Evolutionary conservation across 768 basidiomycete genomes (phyloP), one percentile per base, ranked within the genome.

Genomic region (Suillus paluster): DNA sequence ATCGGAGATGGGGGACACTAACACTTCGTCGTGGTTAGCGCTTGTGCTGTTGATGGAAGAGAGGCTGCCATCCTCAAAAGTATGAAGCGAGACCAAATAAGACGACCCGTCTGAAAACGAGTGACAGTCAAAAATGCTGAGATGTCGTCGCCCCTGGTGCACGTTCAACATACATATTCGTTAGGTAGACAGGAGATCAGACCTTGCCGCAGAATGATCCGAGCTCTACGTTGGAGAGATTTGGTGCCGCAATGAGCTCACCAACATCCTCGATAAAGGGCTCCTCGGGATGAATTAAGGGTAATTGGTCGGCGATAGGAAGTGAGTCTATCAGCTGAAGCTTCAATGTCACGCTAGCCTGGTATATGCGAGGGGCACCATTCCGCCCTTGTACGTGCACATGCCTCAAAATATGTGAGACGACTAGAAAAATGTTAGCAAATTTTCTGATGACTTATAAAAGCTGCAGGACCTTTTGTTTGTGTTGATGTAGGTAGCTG

Each of bases 401-500:
- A 7, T 4, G 10, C 11, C 38, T 39, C 54, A 55, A 19, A 39
- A 25, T 25, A 10, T 41, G 54, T 27, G 54, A 25, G 17, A 55
- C 39, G 3, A 55, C 54, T 55, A 39, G 11, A 39, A 27, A 39
- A 19, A 4, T 27, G 11, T 25, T 6, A 50, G 54, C 19, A 1
- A 27, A 55, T 39, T 39, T 27, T 19, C n/a, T 17, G 38, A 19
- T 38, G 6, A 36, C 23, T 21, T 39, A 19, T 25, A 11, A 19
- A 17, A 11, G 23, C 5, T 3, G 17, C 54, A 25, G 7, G 38
- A 55, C 54, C 54, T 39, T 55, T 39, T 39, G 38, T 27, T 39
- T 55, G 38, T 55, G 54, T 27, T 11, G 23, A 27, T 39, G 54
- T 55, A 39, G 54, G 54, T 55, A 55, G 39, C 38, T 55, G 54